A percentile compares a stretch with the other conserved stretches of the same genome.
These are phyloP conservation scores for Magnolia officinalis DNA, from an alignment of 164 flowering plant genomes.

Conservation along the genomic window DNA sequence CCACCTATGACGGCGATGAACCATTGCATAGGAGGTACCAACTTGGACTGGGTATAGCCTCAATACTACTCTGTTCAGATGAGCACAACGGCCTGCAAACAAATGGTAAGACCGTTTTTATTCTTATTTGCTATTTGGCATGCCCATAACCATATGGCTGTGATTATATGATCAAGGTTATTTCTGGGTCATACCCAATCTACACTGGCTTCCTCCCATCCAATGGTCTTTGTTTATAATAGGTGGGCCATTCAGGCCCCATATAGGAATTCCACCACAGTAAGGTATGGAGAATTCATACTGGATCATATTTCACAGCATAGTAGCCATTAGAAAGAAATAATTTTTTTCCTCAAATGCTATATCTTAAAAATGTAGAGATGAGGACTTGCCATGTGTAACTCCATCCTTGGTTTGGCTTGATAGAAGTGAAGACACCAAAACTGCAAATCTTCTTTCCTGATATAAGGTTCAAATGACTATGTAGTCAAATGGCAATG, in stretches of 20 bases:
- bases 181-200: neutral
- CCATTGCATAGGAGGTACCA: neutral
- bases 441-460: constrained; percentile 94
- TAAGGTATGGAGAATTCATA: no score
- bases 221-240: neutral
- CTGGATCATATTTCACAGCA: no score
- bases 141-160: neutral
- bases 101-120: neutral
- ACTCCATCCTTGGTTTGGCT: constrained; percentile 98
- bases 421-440: constrained; percentile 85
- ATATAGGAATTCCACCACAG: no score
- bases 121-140: neutral
- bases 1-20: neutral
- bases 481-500: neutral
- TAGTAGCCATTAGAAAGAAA: neutral
- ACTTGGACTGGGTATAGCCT: neutral
- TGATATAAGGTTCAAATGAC: constrained; percentile 23
- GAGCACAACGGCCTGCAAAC: neutral
- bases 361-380: neutral
- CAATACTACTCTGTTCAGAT: no score
- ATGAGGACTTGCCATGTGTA: constrained; percentile 75
- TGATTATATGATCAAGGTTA: no score
- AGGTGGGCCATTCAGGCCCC: neutral
- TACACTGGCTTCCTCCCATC: neutral
- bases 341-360: neutral